Evolutionary conservation across 306 rosid genomes (phyloP).

Genomic region (Dalbergia oliveri): DNA sequence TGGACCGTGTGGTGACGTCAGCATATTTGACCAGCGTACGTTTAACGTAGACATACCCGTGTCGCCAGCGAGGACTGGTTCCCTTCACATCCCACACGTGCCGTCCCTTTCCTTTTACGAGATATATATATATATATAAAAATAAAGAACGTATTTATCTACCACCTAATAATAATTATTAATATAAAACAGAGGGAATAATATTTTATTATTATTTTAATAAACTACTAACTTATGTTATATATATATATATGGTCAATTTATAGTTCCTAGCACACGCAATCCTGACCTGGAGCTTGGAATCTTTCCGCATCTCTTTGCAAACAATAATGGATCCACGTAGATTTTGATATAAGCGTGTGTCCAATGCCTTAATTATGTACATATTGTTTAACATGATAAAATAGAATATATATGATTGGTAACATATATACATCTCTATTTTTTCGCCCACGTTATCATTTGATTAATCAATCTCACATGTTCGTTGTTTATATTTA

Average conservation of each 20-base stretch:
- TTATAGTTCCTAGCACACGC: neutral
- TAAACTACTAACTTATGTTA: neutral
- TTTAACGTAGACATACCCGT: neutral
- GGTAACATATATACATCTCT: no score
- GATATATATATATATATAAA: no score
- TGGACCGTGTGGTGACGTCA: slow-evolving; percentile 1
- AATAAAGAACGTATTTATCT: no score
- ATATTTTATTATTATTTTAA: neutral
- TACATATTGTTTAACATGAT: neutral
- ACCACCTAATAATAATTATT: no score
- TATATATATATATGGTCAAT: neutral
- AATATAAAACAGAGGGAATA: no score
- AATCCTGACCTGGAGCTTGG: neutral
- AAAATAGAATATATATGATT: no score
- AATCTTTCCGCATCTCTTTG: neutral
- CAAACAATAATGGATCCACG: neutral
- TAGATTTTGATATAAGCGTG: neutral
- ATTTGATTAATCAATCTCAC: neutral
- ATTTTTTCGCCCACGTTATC: no score
- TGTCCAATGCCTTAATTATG: neutral
- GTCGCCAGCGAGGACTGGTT: slow-evolving; percentile 37
- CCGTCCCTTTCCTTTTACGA: neutral
- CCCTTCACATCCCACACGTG: neutral
- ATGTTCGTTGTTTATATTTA: neutral
- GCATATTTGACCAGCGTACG: neutral